A percentile compares a stretch with the other conserved stretches of the same genome.
Conservation (phyloP, 345 rosid species). For the Arabidopsis arenosa region DNA sequence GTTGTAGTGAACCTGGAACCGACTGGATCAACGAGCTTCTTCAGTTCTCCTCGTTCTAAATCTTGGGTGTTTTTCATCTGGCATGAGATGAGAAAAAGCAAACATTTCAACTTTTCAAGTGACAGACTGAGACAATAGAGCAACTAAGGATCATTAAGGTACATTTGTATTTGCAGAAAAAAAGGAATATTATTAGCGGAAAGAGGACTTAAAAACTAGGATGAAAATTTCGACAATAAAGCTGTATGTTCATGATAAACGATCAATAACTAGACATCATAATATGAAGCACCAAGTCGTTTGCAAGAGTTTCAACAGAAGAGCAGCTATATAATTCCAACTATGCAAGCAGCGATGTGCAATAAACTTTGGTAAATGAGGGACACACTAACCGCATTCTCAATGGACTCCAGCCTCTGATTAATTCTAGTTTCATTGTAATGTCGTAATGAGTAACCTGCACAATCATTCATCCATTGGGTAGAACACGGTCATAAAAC, state of each 20-base stretch:
- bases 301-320: conserved; percentile 15
- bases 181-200: background rate
- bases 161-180: too few species aligned
- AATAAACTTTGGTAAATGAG: background rate
- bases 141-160: background rate
- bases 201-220: conserved; percentile 8
- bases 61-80: conserved; percentile 67
- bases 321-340: conserved; percentile 14
- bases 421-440: conserved; percentile 63
- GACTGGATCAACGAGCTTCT: conserved; percentile 78
- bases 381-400: conserved; percentile 60
- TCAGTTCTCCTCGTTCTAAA: conserved; percentile 70
- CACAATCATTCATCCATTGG: conserved; percentile 37
- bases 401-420: conserved; percentile 72
- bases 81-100: conserved; percentile 22
- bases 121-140: conserved; percentile 5
- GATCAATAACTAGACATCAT: background rate
- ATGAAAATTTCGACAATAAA: background rate
- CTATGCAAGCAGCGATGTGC: conserved; percentile 16
- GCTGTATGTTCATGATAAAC: background rate
- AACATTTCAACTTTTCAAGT: background rate
- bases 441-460: conserved; percentile 70
- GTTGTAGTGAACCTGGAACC: conserved; percentile 54
- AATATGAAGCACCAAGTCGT: background rate
- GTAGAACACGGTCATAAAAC: conserved; percentile 18